These are phyloP conservation scores for Neolecta irregularis DNA, from an alignment of 1,139 yeast genomes.

Conservation along the genomic window DNA sequence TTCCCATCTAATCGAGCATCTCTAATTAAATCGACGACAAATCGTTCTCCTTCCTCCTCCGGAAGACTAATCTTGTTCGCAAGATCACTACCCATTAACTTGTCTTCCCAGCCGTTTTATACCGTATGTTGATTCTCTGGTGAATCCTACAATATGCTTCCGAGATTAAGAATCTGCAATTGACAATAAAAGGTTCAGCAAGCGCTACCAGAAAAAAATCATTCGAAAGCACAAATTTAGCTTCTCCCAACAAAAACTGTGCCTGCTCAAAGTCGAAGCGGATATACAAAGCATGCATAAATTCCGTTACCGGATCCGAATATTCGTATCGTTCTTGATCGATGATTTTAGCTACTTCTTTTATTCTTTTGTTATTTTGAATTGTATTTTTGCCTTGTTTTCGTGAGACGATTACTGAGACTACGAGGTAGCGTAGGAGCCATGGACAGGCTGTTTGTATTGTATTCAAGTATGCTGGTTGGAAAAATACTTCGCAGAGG, in stretches of 20 bases:
- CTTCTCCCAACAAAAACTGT: conserved; percentile 31
- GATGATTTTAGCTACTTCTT: conserved; percentile 40
- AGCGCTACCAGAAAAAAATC: conserved; percentile 40
- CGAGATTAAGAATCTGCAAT: conserved; percentile 35
- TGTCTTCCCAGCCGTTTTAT: not conserved
- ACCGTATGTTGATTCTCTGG: conserved; percentile 30
- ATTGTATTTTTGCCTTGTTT: conserved; percentile 12
- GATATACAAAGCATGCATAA: conserved; percentile 38
- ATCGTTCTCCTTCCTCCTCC: conserved; percentile 24
- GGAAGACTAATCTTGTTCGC: conserved; percentile 1
- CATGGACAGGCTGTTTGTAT: conserved; percentile 56
- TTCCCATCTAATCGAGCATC: conserved; percentile 4
- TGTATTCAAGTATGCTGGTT: conserved; percentile 43
- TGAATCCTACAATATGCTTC: conserved; percentile 42
- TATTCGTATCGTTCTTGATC: conserved; percentile 47
- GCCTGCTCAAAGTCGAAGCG: conserved; percentile 43
- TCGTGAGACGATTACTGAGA: conserved; percentile 34
- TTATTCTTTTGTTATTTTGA: conserved; percentile 35
- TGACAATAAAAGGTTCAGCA: conserved; percentile 30
- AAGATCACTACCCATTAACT: conserved; percentile 2
- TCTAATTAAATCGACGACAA: conserved; percentile 34
- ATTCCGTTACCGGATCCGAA: conserved; percentile 42
- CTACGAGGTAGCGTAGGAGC: conserved; percentile 45
- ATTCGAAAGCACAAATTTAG: conserved; percentile 32
- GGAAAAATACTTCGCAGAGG: conserved; percentile 34